Evolutionary conservation across 345 rosid genomes (phyloP).

Genomic region (Populus pruinosa): DNA sequence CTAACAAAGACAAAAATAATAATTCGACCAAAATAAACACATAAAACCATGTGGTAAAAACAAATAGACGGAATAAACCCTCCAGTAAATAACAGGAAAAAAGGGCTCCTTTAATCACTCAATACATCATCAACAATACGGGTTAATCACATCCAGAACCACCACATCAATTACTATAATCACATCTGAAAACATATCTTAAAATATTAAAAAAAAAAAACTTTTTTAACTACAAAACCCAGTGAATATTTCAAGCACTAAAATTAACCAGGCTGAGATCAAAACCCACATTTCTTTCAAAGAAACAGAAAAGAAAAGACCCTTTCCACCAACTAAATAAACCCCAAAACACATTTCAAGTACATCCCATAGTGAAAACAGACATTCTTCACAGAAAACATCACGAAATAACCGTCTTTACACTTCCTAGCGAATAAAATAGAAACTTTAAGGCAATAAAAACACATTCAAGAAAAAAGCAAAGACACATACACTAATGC

Average conservation of each 20-base stretch:
- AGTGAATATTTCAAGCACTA: neutral
- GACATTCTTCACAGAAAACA: neutral
- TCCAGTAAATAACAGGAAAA: too few relatives aligned
- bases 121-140: neutral
- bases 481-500: neutral
- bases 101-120: neutral
- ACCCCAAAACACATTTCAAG: constrained; percentile 8
- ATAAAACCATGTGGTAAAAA: neutral
- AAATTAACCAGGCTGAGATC: neutral
- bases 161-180: neutral
- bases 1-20: neutral
- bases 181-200: neutral
- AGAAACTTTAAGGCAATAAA: neutral
- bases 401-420: neutral
- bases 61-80: neutral
- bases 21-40: neutral
- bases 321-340: neutral
- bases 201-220: neutral
- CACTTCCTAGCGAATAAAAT: neutral
- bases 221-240: neutral
- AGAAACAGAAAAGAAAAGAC: neutral
- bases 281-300: neutral
- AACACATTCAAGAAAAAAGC: neutral
- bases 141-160: neutral
- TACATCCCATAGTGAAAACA: neutral